phyloP scores from a whole-genome alignment of 345 rosid species.

The Laguncularia racemosa region DNA sequence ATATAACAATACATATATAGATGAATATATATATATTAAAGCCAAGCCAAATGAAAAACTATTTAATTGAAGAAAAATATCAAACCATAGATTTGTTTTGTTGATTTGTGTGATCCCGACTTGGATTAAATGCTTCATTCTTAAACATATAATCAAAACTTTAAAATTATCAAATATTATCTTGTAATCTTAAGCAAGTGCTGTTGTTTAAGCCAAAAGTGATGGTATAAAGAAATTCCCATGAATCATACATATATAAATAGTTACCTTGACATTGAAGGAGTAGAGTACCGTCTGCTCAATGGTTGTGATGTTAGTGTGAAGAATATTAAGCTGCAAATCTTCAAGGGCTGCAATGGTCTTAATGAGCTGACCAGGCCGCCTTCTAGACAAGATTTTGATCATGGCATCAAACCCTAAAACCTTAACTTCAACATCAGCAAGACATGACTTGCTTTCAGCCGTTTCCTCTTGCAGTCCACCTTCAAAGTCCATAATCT shows the following conservation, averaged over 20 bases:
- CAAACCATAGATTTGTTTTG: too few species aligned
- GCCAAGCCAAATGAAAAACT: too few species aligned
- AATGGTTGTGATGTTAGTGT: conserved; percentile 90
- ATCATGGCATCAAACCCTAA: conserved; percentile 91
- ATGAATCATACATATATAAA: background rate
- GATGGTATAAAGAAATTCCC: too few species aligned
- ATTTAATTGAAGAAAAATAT: too few species aligned
- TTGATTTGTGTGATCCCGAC: too few species aligned
- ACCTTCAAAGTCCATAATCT: conserved; percentile 31
- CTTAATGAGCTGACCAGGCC: conserved; percentile 75
- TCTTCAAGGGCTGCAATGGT: conserved; percentile 92
- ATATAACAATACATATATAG: too few species aligned
- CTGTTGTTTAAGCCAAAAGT: too few species aligned
- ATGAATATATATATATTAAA: background rate
- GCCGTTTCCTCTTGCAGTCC: conserved; percentile 70
- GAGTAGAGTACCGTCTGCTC: conserved; percentile 96
- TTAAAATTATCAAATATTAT: too few species aligned
- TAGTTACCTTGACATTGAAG: conserved; percentile 79
- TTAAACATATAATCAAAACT: too few species aligned
- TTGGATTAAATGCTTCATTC: too few species aligned
- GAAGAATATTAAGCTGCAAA: conserved; percentile 80
- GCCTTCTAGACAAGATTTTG: conserved; percentile 85
- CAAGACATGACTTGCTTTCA: conserved; percentile 73
- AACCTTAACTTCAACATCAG: conserved; percentile 88
- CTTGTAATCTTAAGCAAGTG: too few species aligned